Percentiles rank a stretch among this genome's conserved stretches.
Evolutionary conservation across 73 alveolate genomes (phyloP).

Genomic region (Blepharisma japonicum): DNA sequence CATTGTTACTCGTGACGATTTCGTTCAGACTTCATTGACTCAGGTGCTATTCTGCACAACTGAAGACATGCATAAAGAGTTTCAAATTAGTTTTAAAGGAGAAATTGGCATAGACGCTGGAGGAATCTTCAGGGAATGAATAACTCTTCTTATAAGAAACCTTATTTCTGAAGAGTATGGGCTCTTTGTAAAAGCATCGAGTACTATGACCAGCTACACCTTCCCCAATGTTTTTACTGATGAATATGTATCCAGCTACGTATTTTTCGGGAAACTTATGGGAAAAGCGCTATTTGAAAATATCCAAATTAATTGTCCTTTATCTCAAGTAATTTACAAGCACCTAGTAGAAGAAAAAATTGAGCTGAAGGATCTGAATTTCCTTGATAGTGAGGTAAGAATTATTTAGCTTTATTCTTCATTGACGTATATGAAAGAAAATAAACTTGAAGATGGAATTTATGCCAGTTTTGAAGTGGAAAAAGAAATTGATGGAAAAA

Average conservation of each 20-base stretch:
- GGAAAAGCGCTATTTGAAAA: constrained; percentile 83
- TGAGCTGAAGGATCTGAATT: constrained; percentile 40
- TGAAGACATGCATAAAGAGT: constrained; percentile 41
- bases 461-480: background rate
- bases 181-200: background rate
- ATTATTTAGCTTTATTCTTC: background rate
- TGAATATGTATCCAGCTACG: constrained; percentile 7
- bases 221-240: background rate
- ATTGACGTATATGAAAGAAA: constrained; percentile 17
- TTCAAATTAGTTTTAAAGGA: constrained; percentile 48
- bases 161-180: constrained; percentile 11
- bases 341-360: constrained; percentile 38
- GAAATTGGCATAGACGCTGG: constrained; percentile 62
- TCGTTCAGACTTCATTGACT: background rate
- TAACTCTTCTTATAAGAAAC: constrained; percentile 40
- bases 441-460: background rate
- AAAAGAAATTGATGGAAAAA: constrained; percentile 25
- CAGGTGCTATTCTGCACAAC: background rate
- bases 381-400: constrained; percentile 34
- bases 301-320: constrained; percentile 56
- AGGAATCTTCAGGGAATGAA: constrained; percentile 61
- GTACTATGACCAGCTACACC: background rate
- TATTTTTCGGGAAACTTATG: constrained; percentile 69
- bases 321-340: constrained; percentile 53
- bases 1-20: background rate